Evolutionary conservation across 2,329 filamentous ascomycete species (phyloP).

Genomic region (Ascochyta rabiei): DNA sequence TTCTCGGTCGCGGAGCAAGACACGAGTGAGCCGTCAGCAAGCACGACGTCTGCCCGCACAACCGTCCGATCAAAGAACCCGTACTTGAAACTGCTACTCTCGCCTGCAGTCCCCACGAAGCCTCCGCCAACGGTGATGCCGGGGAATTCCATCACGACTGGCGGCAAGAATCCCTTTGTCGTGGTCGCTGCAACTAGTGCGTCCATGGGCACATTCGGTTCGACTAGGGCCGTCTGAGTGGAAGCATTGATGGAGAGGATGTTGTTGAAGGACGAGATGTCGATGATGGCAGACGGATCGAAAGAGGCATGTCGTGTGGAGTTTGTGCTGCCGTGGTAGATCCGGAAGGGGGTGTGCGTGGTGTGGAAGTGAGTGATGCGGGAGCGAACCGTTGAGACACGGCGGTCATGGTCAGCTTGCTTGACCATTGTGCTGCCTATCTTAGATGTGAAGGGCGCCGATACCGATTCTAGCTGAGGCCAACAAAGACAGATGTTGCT

Average conservation of each 20-base stretch:
- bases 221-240: slow-evolving; percentile 63
- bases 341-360: slow-evolving; percentile 36
- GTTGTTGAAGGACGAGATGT: slow-evolving; percentile 68
- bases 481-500: not conserved
- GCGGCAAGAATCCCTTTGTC: slow-evolving; percentile 61
- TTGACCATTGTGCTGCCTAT: not conserved
- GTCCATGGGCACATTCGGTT: slow-evolving; percentile 75
- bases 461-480: too few relatives aligned
- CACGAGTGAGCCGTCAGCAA: slow-evolving; percentile 62
- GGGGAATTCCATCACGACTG: slow-evolving; percentile 74
- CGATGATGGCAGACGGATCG: slow-evolving; percentile 56
- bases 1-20: slow-evolving; percentile 54
- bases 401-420: slow-evolving; percentile 19
- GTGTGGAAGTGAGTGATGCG: slow-evolving; percentile 35
- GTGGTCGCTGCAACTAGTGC: slow-evolving; percentile 63
- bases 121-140: slow-evolving; percentile 72
- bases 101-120: slow-evolving; percentile 69
- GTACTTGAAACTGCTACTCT: slow-evolving; percentile 70
- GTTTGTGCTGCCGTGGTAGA: slow-evolving; percentile 79
- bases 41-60: slow-evolving; percentile 66
- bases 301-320: slow-evolving; percentile 66
- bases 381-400: slow-evolving; percentile 29
- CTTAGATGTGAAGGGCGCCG: not conserved
- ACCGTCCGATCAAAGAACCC: slow-evolving; percentile 71
- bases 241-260: slow-evolving; percentile 65